phyloP scores from a whole-genome alignment of 495 filamentous ascomycete species.

The Parmelia sp. region DNA sequence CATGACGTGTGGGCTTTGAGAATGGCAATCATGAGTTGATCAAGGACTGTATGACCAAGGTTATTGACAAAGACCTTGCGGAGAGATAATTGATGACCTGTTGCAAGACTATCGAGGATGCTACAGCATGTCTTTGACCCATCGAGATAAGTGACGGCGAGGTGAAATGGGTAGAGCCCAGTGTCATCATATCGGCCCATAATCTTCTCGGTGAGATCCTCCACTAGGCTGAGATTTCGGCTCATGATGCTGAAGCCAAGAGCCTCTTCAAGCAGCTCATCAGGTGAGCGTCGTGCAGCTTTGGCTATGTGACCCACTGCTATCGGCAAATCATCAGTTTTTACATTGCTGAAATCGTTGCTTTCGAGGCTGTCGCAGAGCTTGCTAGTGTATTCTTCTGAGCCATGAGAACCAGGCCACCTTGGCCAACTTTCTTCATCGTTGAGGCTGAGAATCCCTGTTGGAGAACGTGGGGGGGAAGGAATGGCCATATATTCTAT shows the following conservation, averaged over 20 bases:
- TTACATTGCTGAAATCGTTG: slow-evolving; percentile 34
- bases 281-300: slow-evolving; percentile 26
- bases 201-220: slow-evolving; percentile 13
- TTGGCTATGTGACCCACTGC: slow-evolving; percentile 26
- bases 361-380: slow-evolving; percentile 29
- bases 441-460: slow-evolving; percentile 15
- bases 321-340: slow-evolving; percentile 27
- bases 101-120: slow-evolving; percentile 25
- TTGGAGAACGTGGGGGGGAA: slow-evolving; percentile 14
- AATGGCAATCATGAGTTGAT: slow-evolving; percentile 38
- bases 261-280: slow-evolving; percentile 31
- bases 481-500: background rate
- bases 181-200: slow-evolving; percentile 9
- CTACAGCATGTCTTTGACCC: slow-evolving; percentile 37
- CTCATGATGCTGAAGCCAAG: slow-evolving; percentile 39
- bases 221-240: slow-evolving; percentile 28
- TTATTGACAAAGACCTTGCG: slow-evolving; percentile 29
- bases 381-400: slow-evolving; percentile 18
- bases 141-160: slow-evolving; percentile 36
- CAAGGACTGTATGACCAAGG: slow-evolving; percentile 38
- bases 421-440: slow-evolving; percentile 30
- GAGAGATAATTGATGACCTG: slow-evolving; percentile 13
- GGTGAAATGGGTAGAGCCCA: slow-evolving; percentile 35
- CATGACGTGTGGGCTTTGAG: slow-evolving; percentile 36
- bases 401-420: slow-evolving; percentile 23